Base-by-base conservation (phyloP, 495 filamentous ascomycete genomes). In the Penicillium waksmanii region DNA sequence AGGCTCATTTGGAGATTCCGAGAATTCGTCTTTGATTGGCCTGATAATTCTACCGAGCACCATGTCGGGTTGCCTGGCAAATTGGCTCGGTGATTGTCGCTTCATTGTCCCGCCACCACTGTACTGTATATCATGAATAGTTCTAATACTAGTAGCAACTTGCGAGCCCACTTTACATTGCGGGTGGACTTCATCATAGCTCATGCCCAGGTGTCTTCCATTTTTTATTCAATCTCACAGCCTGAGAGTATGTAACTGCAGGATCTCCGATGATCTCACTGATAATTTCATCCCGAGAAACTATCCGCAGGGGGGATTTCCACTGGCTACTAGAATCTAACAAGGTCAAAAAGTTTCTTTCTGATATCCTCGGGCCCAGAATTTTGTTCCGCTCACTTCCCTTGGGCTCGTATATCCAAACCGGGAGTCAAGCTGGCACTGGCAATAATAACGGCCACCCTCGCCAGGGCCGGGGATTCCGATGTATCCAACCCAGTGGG, bases 251-350 rank as follows among this genome's bases (percentile, higher is more conserved):
- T 31, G 27, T 31, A 31, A 31, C 2, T 31, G 8, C 46, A 48
- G 21, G 23, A 25, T 48, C 9, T 11, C 10, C 10, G 10, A 25
- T 31, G 12, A 48, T 48, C 42, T 44, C 42, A 19, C 42, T 7
- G n/a, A 48, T 48, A 21, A 48, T 48, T 21, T 48, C 46, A 27
- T 48, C 46, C 42, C 46, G 46, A 48, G 46, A 25, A 0, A 13
- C 21, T 12, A 48, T 13, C 46, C 46, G 46, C 46, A 3, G 46
- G 27, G 44, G 46, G 46, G 46, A 25, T 48, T 48, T 46, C 42
- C 42, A n/a, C 18, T 17, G n/a, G n/a, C 42, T 46, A 46, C 10
- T 13, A 10, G 10, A 3, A 2, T 36, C 34, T 36, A 9, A 36
- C 7, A 38, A n/a, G 11, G 36, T 38, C 15, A 38, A 13, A 38